Evolutionary conservation across 2,329 filamentous ascomycete species (phyloP).

Genomic region (Dothidotthia symphoricarpi): DNA sequence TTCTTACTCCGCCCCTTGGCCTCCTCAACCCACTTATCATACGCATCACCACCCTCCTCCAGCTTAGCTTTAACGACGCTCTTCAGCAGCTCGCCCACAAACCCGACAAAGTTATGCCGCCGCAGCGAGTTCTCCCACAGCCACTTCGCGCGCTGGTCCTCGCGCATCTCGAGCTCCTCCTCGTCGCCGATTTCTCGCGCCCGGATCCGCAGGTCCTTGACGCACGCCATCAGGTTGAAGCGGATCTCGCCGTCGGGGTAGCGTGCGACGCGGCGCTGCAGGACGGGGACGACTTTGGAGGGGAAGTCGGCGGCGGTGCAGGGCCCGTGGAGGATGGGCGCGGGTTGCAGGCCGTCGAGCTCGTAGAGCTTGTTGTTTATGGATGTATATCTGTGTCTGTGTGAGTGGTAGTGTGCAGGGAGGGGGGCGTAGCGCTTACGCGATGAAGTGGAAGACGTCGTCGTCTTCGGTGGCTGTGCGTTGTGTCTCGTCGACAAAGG

Average conservation of each 20-base stretch:
- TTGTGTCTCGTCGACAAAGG: constrained; percentile 89
- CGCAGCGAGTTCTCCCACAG: constrained; percentile 91
- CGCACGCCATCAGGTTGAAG: constrained; percentile 94
- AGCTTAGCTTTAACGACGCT: constrained; percentile 77
- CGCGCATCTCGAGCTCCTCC: constrained; percentile 75
- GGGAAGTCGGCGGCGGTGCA: constrained; percentile 73
- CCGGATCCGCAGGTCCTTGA: constrained; percentile 73
- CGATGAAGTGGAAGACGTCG: constrained; percentile 97
- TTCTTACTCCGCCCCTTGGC: constrained; percentile 59
- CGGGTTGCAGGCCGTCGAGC: constrained; percentile 89
- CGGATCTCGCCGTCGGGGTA: constrained; percentile 87
- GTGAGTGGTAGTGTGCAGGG: constrained; percentile 7
- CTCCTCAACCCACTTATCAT: constrained; percentile 71
- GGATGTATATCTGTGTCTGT: constrained; percentile 62
- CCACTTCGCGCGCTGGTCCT: constrained; percentile 82
- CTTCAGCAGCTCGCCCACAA: constrained; percentile 86
- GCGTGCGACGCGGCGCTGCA: constrained; percentile 77
- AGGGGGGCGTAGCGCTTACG: constrained; percentile 39
- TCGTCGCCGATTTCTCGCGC: constrained; percentile 79
- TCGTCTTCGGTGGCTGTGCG: constrained; percentile 69
- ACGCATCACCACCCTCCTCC: constrained; percentile 62
- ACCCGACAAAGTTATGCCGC: constrained; percentile 93
- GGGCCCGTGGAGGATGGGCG: constrained; percentile 82
- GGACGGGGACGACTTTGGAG: constrained; percentile 77
- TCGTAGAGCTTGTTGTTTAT: constrained; percentile 83